These are phyloP conservation scores for Mitragyna speciosa DNA, from an alignment of 257 asterid genomes.

Conservation along the genomic window DNA sequence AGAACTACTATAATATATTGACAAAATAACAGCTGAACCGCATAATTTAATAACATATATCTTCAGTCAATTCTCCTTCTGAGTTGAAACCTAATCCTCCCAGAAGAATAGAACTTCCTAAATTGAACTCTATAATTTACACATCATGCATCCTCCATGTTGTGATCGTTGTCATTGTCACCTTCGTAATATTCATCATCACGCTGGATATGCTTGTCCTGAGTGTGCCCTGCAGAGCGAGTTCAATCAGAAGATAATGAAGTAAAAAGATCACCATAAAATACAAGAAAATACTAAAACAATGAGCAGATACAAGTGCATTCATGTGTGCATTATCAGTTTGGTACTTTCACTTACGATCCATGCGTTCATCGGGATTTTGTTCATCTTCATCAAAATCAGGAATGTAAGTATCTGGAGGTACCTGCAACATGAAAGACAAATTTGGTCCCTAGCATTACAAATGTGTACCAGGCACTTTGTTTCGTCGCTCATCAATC, in stretches of 20 bases:
- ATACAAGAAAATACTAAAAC: background rate
- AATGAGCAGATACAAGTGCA: background rate
- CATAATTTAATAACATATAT: background rate
- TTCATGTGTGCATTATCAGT: background rate
- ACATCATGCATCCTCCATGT: slow-evolving; percentile 71
- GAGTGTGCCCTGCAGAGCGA: slow-evolving; percentile 57
- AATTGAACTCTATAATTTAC: slow-evolving; percentile 19
- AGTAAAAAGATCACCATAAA: background rate
- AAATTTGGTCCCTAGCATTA: background rate
- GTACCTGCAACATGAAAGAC: slow-evolving; percentile 54
- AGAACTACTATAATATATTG: background rate
- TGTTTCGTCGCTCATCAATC: slow-evolving; percentile 4
- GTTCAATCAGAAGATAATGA: slow-evolving; percentile 1
- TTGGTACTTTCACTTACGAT: slow-evolving; percentile 59
- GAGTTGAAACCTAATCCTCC: slow-evolving; percentile 9
- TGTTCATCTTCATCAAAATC: slow-evolving; percentile 85
- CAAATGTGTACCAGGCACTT: background rate
- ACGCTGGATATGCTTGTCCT: slow-evolving; percentile 92
- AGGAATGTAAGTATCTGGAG: slow-evolving; percentile 93
- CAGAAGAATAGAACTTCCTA: background rate
- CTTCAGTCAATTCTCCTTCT: background rate
- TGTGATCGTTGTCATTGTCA: slow-evolving; percentile 84
- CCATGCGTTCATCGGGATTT: slow-evolving; percentile 83
- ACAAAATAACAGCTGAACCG: background rate
- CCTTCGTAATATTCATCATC: slow-evolving; percentile 95